Conservation (phyloP, 1,284 basidiomycete species). For the Heterobasidion occidentale region DNA sequence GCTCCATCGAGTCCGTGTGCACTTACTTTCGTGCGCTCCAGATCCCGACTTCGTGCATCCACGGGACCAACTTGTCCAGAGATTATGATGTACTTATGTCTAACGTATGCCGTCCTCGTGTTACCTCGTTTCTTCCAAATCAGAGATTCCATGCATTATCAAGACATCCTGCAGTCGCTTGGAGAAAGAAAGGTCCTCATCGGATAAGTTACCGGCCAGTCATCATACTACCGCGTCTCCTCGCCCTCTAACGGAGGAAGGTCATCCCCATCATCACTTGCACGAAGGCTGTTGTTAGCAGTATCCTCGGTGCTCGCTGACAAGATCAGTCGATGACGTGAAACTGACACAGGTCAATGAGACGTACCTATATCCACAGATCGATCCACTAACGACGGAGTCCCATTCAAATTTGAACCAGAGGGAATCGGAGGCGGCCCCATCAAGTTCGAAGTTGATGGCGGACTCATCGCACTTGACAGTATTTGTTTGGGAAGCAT, state of each 20-base stretch:
- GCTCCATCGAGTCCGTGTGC: background rate
- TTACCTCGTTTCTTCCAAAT: too few species aligned
- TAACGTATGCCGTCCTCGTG: too few species aligned
- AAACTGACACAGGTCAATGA: constrained; percentile 9
- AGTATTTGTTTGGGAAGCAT: constrained; percentile 59
- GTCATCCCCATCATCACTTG: constrained; percentile 29
- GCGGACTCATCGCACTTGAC: background rate
- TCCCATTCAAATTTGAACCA: constrained; percentile 7
- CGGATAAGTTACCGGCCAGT: background rate
- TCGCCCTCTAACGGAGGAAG: constrained; percentile 49
- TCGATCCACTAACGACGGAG: constrained; percentile 5
- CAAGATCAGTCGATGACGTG: background rate
- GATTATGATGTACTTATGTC: too few species aligned
- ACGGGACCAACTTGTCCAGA: too few species aligned
- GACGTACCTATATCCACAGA: constrained; percentile 14
- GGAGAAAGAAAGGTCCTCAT: too few species aligned
- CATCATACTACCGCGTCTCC: constrained; percentile 36
- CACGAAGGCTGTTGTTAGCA: constrained; percentile 3
- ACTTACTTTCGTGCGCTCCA: background rate
- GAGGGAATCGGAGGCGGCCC: background rate
- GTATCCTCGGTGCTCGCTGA: constrained; percentile 1
- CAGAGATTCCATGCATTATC: too few species aligned
- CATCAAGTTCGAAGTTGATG: background rate
- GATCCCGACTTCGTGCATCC: too few species aligned
- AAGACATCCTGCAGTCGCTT: too few species aligned